Conservation (phyloP, 176 grass and related monocot species). For the Ananas comosus region DNA sequence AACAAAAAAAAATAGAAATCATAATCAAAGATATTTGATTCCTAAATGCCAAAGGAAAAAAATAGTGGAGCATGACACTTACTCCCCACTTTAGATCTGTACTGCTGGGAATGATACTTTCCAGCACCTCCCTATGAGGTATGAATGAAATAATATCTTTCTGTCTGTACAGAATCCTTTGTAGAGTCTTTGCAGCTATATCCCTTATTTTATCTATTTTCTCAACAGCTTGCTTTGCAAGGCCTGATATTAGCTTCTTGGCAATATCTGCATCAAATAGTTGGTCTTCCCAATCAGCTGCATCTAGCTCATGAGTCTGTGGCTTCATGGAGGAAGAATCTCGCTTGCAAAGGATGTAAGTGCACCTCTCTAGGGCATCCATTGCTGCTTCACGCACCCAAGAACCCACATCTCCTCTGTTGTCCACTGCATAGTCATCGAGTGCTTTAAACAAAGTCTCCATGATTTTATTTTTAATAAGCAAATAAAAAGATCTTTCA, state of each 20-base stretch:
- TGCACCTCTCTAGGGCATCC: slow-evolving; percentile 77
- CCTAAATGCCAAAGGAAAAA: not conserved
- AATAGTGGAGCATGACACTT: slow-evolving; percentile 28
- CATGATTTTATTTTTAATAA: slow-evolving; percentile 68
- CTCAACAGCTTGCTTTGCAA: slow-evolving; percentile 90
- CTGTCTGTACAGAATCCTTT: slow-evolving; percentile 68
- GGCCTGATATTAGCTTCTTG: slow-evolving; percentile 51
- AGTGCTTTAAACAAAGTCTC: slow-evolving; percentile 75
- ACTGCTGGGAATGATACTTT: slow-evolving; percentile 60
- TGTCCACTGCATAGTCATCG: slow-evolving; percentile 88
- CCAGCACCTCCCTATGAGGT: slow-evolving; percentile 53
- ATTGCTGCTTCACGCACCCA: slow-evolving; percentile 98
- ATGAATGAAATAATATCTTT: slow-evolving; percentile 53
- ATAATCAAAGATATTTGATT: not conserved
- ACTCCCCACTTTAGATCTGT: slow-evolving; percentile 65
- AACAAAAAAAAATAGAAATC: not conserved
- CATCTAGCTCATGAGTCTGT: slow-evolving; percentile 18
- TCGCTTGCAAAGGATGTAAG: slow-evolving; percentile 67
- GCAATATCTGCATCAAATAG: slow-evolving; percentile 61
- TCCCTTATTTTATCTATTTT: slow-evolving; percentile 97
- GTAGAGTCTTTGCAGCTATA: slow-evolving; percentile 64
- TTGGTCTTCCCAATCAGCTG: slow-evolving; percentile 9
- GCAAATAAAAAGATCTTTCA: slow-evolving; percentile 38
- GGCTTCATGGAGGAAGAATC: slow-evolving; percentile 20
- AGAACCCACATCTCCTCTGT: slow-evolving; percentile 95